Evolutionary conservation across 202 grass and related monocot genomes (phyloP), one percentile per base, ranked within the genome.

Genomic region (Zoysia matrella): DNA sequence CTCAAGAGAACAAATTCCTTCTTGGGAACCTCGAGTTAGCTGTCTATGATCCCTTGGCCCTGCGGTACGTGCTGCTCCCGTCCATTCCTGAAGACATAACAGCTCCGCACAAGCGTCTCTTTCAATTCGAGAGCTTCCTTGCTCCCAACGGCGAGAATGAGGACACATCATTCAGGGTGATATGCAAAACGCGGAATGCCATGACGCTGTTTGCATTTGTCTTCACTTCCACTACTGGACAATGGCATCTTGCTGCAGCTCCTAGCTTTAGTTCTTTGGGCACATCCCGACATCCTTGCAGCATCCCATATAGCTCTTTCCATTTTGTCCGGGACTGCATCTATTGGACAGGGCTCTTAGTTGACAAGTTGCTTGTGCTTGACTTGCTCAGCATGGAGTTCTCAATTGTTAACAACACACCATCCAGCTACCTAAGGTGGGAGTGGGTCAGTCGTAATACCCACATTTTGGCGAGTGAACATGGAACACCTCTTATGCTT

Each of bases 121-220:
- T 1, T 61, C 18, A 61, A 30, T 61, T 61, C 18, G 58, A 18
- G 1, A 4, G 22, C 16, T 61, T 61, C 18, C 58, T 36, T 2
- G 18, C 8, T 30, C 58, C 58, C 16, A 61, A 16, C 2, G 7
- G 58, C 2, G 58, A 61, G 0, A 18, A 61, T 8, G 16, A 61
- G 58, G 58, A 61, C 7, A 61, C 56, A 30, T 61, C 16, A 9
- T 61, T 61, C 58, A 61, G 58, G 58, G 58, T 83, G 60, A 82
- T 82, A 4, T 73, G 36, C 60, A 52, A 5, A 1, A 69, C n/a
- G 1, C 3, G 4, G 15, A 73, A 36, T 2, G 1, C 1, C 2
- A 47, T 60, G 5, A 66, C 10, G 0, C 4, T 83, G 43, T 1
- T 41, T 0, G 61, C 43, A 0, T 67, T 68, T 16, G 51, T 58